Evolutionary conservation across 1,284 basidiomycete species (phyloP).

Genomic region (Hortiboletus rubellus): DNA sequence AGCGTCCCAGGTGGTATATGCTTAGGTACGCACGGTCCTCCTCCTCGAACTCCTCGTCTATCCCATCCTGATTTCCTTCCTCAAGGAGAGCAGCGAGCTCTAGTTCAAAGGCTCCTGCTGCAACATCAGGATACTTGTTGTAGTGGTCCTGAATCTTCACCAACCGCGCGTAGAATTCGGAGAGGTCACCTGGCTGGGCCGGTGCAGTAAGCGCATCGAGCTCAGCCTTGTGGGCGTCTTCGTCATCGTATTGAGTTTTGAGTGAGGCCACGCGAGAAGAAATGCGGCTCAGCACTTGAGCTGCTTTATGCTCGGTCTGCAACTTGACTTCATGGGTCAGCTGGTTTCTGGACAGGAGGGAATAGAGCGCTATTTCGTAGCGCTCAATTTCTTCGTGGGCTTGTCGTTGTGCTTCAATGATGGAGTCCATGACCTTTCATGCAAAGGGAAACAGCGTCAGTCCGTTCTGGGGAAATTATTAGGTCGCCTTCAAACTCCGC

Average conservation of each 20-base stretch:
- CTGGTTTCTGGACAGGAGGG: conserved; percentile 64
- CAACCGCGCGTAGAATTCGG: conserved; percentile 93
- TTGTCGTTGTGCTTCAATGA: conserved; percentile 90
- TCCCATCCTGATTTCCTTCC: conserved; percentile 65
- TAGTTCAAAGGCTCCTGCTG: conserved; percentile 75
- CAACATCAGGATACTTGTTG: conserved; percentile 89
- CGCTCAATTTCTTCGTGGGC: conserved; percentile 96
- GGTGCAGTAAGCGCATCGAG: conserved; percentile 60
- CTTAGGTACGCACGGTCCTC: conserved; percentile 69
- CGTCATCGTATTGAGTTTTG: conserved; percentile 72
- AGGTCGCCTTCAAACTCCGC: conserved; percentile 56
- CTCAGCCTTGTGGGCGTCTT: conserved; percentile 62
- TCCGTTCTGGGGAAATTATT: neutral
- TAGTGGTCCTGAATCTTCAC: conserved; percentile 95
- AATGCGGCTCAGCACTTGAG: conserved; percentile 84
- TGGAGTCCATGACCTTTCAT: conserved; percentile 72
- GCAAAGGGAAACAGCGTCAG: conserved; percentile 3
- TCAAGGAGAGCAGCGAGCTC: conserved; percentile 80
- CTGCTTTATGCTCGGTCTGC: conserved; percentile 84
- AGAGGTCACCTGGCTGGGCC: conserved; percentile 69
- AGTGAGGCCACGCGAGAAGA: conserved; percentile 67
- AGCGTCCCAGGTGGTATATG: conserved; percentile 3
- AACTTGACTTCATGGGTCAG: conserved; percentile 64
- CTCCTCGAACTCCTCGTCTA: conserved; percentile 71
- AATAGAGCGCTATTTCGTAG: conserved; percentile 75